A percentile compares a stretch with the other conserved stretches of the same genome.
Conservation (phyloP, 176 grass and related monocot genomes). For the Musa schizocarpa region DNA sequence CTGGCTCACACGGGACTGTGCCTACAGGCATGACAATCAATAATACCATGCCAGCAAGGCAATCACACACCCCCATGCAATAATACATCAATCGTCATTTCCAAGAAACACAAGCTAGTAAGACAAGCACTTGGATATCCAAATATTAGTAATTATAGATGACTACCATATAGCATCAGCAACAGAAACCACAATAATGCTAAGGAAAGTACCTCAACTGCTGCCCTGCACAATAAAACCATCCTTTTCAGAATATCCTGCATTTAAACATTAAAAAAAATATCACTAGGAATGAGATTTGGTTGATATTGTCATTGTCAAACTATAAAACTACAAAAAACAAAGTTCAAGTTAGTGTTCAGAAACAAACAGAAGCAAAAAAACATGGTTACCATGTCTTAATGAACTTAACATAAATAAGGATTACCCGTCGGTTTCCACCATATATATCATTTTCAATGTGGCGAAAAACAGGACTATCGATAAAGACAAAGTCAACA, state of each 20-base stretch:
- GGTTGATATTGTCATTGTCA: too few species aligned
- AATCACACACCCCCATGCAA: too few species aligned
- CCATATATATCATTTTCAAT: constrained; percentile 83
- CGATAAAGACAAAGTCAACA: constrained; percentile 95
- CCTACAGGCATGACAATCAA: too few species aligned
- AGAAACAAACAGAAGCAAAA: constrained; percentile 6
- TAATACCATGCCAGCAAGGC: too few species aligned
- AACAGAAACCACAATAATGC: constrained; percentile 1
- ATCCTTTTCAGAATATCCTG: constrained; percentile 87
- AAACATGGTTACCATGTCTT: constrained; percentile 19
- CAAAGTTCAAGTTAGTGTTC: neutral
- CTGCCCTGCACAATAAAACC: constrained; percentile 84
- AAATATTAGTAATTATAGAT: neutral
- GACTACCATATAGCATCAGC: neutral
- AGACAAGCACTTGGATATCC: too few species aligned
- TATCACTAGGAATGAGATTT: neutral
- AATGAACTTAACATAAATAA: neutral
- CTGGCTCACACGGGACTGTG: too few species aligned
- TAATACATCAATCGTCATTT: too few species aligned
- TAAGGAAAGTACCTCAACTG: constrained; percentile 68
- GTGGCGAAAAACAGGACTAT: constrained; percentile 60
- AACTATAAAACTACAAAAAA: neutral
- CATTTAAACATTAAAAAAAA: constrained; percentile 4
- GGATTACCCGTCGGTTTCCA: constrained; percentile 53
- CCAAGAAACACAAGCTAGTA: neutral